Evolutionary conservation across 768 basidiomycete genomes (phyloP), one percentile per base, ranked within the genome.

Genomic region (Amanita exitialis): DNA sequence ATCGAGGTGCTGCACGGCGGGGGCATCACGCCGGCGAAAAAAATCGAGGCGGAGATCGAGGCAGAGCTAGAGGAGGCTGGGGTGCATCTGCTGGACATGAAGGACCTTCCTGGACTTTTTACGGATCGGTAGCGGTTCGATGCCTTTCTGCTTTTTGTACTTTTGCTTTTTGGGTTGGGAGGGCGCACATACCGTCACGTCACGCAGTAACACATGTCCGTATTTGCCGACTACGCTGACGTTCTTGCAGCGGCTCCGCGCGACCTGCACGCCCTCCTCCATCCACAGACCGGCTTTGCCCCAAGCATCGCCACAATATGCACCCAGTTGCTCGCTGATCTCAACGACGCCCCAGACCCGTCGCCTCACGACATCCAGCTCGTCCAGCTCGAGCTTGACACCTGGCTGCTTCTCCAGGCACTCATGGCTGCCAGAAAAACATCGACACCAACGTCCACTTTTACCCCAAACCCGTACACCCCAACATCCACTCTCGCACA

Each of bases 341-440:
- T 50, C 25, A 16, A 6, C 0, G 50, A 51, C 43, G 39, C 49
- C 16, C 49, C 39, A 16, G 41, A 50, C 49, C 28, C 49, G 49
- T 23, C 49, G 9, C 21, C 32, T 1, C 50, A 51, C 16, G 43
- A 51, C 18, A 56, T 83, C 0, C 82, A 84, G 21, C 68, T 80
- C 1, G 64, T 90, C 48, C 72, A 77, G 8, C 71, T 91, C 62
- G 90, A 93, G 61, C 75, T 80, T 42, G 83, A 85, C 62, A 90
- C 90, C 0, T 94, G 90, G 90, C 76, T 75, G 0, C 72, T 93
- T 2, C 62, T 92, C 1, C 89, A 91, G 61, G 80, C 81, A 2
- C 69, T 93, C 42, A 77, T 83, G 75, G 80, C 86, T n/a, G 76
- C 80, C 18, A 78, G 88, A 41, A 87, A 85, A 70, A 81, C 78